Evolutionary conservation across 2,329 filamentous ascomycete species (phyloP).

Genomic region (Stagonosporopsis cucurbitacearum): DNA sequence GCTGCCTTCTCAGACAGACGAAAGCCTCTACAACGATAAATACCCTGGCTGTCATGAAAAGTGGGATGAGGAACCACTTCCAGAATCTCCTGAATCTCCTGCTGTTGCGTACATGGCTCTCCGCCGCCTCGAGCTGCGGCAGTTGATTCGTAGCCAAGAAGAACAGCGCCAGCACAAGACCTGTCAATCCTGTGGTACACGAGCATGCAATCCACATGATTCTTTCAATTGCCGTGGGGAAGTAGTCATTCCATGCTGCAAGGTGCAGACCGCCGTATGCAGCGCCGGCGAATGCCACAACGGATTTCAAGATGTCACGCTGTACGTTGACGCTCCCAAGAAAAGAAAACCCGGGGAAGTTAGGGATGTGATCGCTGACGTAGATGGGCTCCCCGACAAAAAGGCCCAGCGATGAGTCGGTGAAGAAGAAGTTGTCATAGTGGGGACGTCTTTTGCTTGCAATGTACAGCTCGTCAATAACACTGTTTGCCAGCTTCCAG

Average conservation of each 20-base stretch:
- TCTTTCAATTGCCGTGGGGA: slow-evolving; percentile 31
- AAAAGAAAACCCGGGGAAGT: slow-evolving; percentile 29
- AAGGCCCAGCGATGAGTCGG: slow-evolving; percentile 24
- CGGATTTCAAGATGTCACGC: slow-evolving; percentile 25
- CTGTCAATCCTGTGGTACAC: slow-evolving; percentile 31
- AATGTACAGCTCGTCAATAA: slow-evolving; percentile 25
- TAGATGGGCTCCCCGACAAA: slow-evolving; percentile 31
- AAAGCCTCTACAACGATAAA: slow-evolving; percentile 40
- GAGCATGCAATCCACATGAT: slow-evolving; percentile 37
- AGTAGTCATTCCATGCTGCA: slow-evolving; percentile 39
- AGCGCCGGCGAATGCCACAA: slow-evolving; percentile 33
- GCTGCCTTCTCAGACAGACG: slow-evolving; percentile 30
- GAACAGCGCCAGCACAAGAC: slow-evolving; percentile 32
- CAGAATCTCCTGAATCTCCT: slow-evolving; percentile 13
- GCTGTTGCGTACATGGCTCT: slow-evolving; percentile 26
- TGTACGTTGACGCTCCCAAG: slow-evolving; percentile 33
- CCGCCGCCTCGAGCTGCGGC: slow-evolving; percentile 20
- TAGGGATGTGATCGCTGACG: slow-evolving; percentile 23
- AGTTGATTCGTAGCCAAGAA: slow-evolving; percentile 29
- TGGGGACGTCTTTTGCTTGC: slow-evolving; percentile 21
- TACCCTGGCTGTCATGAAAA: slow-evolving; percentile 30
- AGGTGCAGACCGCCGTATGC: slow-evolving; percentile 40
- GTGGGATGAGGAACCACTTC: slow-evolving; percentile 18
- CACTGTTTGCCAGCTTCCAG: slow-evolving; percentile 25
- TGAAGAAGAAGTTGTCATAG: slow-evolving; percentile 32